phyloP scores from a whole-genome alignment of 495 filamentous ascomycete genomes.

The Copromyces sp. region DNA sequence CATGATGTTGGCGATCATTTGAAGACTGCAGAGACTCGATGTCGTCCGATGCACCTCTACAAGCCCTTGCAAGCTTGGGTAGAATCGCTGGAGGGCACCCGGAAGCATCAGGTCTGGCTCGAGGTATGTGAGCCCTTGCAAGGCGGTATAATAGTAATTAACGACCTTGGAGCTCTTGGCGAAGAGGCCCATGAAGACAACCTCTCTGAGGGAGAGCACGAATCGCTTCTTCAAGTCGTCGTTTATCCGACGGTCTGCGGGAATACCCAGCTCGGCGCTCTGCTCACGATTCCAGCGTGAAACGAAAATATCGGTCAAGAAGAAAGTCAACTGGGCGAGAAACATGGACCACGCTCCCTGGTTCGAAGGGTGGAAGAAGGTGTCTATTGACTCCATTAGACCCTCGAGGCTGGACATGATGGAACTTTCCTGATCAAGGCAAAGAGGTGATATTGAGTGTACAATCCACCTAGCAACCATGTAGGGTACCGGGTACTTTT shows the following conservation, averaged over 20 bases:
- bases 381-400: conserved; percentile 90
- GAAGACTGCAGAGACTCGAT: conserved; percentile 81
- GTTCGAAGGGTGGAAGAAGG: conserved; percentile 98
- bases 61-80: conserved; percentile 88
- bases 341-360: conserved; percentile 87
- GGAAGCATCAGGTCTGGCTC: conserved; percentile 90
- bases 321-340: conserved; percentile 82
- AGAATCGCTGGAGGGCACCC: conserved; percentile 89
- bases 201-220: conserved; percentile 81
- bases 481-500: conserved; percentile 85
- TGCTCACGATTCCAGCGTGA: conserved; percentile 96
- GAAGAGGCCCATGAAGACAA: conserved; percentile 97
- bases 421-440: conserved; percentile 66
- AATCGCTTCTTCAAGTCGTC: conserved; percentile 76
- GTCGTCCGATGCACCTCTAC: conserved; percentile 97
- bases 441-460: conserved; percentile 82
- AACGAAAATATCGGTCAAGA: conserved; percentile 90
- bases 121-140: conserved; percentile 81
- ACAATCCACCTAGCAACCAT: conserved; percentile 93
- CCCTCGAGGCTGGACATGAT: conserved; percentile 81
- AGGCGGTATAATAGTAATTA: conserved; percentile 78
- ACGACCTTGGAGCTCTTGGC: conserved; percentile 86
- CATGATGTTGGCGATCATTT: conserved; percentile 82
- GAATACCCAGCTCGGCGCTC: conserved; percentile 80
- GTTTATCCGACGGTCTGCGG: conserved; percentile 67